Evolutionary conservation across 148 eudicot species (phyloP).

Genomic region (Persicaria maculosa): DNA sequence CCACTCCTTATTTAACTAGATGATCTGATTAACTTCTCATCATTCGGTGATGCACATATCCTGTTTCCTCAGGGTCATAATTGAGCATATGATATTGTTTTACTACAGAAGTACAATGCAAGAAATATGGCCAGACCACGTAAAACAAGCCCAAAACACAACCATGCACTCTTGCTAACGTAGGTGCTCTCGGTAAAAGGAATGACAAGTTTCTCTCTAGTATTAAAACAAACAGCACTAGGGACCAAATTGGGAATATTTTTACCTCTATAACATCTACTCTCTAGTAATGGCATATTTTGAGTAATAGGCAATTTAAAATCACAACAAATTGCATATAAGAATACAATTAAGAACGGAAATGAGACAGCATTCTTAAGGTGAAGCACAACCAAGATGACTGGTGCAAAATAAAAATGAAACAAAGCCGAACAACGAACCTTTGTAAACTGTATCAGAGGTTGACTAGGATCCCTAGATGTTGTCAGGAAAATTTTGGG

Average conservation of each 20-base stretch:
- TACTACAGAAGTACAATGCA: neutral
- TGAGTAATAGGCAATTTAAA: neutral
- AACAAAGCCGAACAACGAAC: slow-evolving; percentile 26
- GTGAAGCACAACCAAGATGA: neutral
- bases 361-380: slow-evolving; percentile 14
- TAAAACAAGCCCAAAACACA: neutral
- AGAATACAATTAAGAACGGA: neutral
- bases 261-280: too few relatives aligned
- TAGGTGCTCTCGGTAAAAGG: neutral
- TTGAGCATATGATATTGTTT: neutral
- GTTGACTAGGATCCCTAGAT: slow-evolving; percentile 93
- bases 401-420: neutral
- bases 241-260: neutral
- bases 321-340: neutral
- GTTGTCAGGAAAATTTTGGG: slow-evolving; percentile 92
- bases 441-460: slow-evolving; percentile 87
- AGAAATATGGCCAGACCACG: neutral
- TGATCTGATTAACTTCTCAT: too few relatives aligned
- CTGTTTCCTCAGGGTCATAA: neutral
- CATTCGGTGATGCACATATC: neutral
- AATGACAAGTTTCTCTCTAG: neutral
- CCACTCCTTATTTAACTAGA: too few relatives aligned
- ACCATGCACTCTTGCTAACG: too few relatives aligned
- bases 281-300: neutral
- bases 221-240: neutral